Base-by-base conservation (phyloP, 164 flowering plant species). In the Cinnamomum chago region DNA sequence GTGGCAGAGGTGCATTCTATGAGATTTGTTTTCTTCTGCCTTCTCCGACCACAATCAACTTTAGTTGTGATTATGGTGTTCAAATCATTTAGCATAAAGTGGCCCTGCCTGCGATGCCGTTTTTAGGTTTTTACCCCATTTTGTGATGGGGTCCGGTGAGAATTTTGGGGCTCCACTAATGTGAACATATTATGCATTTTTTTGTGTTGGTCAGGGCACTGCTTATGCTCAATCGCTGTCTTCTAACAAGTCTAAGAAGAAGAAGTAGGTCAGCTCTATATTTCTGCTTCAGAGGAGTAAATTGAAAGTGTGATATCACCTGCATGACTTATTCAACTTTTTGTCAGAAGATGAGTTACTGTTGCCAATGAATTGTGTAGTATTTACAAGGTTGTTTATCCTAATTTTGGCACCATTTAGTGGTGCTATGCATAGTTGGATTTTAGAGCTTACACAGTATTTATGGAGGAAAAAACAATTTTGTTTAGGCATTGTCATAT, bases 161-260 rank as follows among this genome's bases (percentile, higher is more conserved):
- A 55, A 15, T 3, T 20, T 52, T 17, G 14, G 58, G 17, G 18
- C 17, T 17, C 68, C 27, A 33, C 69, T 66, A 66, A 66, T 66
- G n/a, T 66, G 20, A 66, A 22, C 28, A 64, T 64, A 23, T 27
- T 66, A 11, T 66, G 50, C 20, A 24, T 27, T 20, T 55, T 30
- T 55, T 55, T 52, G 62, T 60, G 58, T 66, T 80, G 73, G 27
- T 66, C 88, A 93, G 96, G 98, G 98, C 75, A 93, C 98, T 65
- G 90, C 98, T 25, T 91, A 75, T 80, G 81, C 92, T 72, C 90
- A 87, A 65, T 85, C 95, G 17, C 79, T 72, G 58, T 82, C 71
- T 17, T 67, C 94, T 68, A 84, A 78, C 86, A 90, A 90, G 80
- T 86, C 89, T 50, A 91, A 90, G 91, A 93, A 93, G 90, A 89